A percentile compares a stretch with the other conserved stretches of the same genome.
phyloP scores from a whole-genome alignment of 495 filamentous ascomycete genomes.

The Trichoderma gamsii region DNA sequence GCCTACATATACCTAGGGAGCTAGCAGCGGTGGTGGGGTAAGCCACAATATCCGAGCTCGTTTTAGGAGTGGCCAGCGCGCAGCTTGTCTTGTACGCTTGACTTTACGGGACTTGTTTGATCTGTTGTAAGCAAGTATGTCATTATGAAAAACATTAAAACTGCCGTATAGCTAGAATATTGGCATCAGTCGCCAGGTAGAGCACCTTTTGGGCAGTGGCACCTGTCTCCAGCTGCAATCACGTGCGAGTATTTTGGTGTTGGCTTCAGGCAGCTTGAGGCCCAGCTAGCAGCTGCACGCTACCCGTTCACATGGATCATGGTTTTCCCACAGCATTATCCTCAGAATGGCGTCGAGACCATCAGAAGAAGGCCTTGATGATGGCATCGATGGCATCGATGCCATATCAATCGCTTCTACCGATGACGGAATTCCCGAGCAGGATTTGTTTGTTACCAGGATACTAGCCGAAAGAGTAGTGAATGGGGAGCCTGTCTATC shows the following conservation, averaged over 20 bases:
- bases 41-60: too few relatives aligned
- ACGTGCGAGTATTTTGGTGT: neutral
- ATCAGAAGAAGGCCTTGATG: neutral
- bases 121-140: too few relatives aligned
- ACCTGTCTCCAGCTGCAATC: neutral
- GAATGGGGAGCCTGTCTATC: conserved; percentile 33
- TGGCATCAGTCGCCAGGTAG: neutral
- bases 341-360: neutral
- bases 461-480: conserved; percentile 37
- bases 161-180: neutral
- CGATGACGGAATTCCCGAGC: neutral
- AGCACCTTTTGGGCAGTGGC: neutral
- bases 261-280: neutral
- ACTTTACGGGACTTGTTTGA: too few relatives aligned
- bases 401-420: neutral
- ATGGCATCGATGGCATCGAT: too few relatives aligned
- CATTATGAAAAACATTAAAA: too few relatives aligned
- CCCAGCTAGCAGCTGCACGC: neutral
- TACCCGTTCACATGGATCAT: neutral
- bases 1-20: too few relatives aligned
- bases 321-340: neutral
- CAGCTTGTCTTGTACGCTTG: too few relatives aligned
- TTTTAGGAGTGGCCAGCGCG: too few relatives aligned
- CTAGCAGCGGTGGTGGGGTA: too few relatives aligned
- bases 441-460: neutral